Evolutionary conservation across 306 rosid genomes (phyloP), one percentile per base, ranked within the genome.

Genomic region (Trifolium dubium): DNA sequence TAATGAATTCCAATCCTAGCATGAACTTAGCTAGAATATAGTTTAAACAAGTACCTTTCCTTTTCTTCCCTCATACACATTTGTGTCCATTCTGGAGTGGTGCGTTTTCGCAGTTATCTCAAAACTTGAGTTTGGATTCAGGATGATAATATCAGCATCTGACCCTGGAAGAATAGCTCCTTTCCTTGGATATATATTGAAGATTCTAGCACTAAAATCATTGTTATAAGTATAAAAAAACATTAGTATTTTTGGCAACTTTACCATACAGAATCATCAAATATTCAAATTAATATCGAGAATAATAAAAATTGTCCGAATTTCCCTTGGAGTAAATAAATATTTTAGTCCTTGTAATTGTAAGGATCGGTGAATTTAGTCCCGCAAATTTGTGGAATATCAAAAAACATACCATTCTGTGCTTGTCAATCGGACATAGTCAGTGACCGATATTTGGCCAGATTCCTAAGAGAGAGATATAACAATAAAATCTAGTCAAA

Each of bases 101-200:
- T 91, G 97, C 44, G 86, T 83, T 85, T 83, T 18, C 28, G 97
- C 83, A 64, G 89, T 77, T 73, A 91, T 89, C 77, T 89, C 96
- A 73, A 93, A 85, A 78, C 86, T 91, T 61, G 96, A 82, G 54
- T 93, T 91, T 78, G 97, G 98, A 81, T 91, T 87, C 51, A 93
- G 86, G 82, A 93, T 86, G 74, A 93, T 90, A 70, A 93, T 89
- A 83, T 93, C 98, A 73, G 98, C 98, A 86, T 93, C 98, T 30
- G 97, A 90, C 41, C 98, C 98, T 14, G 86, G 83, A 67, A 84
- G 87, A 67, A 76, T 76, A 76, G 75, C 80, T 67, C 80, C 80
- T 10, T 76, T 93, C 84, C 84, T 91, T 4, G 98, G 98, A 85
- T 91, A 93, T 83, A 93, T 84, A 82, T 93, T 93, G 88, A 93